Percentiles rank a stretch among this genome's conserved stretches.
phyloP scores from a whole-genome alignment of 2,329 filamentous ascomycete genomes.

The Aphanoascus verrucosus region DNA sequence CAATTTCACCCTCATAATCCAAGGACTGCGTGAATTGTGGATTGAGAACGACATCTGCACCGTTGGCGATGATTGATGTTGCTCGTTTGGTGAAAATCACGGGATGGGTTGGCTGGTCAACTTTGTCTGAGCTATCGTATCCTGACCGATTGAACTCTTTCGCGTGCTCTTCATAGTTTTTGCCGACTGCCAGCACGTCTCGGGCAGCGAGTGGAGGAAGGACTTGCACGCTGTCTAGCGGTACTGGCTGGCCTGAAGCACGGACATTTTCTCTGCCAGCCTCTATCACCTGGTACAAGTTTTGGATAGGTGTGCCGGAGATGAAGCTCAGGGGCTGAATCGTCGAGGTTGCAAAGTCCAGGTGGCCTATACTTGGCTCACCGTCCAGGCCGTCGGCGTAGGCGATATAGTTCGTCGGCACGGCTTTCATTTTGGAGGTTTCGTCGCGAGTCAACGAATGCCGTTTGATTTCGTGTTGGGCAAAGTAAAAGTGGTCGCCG shows the following conservation, averaged over 20 bases:
- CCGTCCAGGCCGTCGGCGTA: slow-evolving; percentile 20
- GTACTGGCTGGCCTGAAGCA: slow-evolving; percentile 25
- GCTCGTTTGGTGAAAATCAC: slow-evolving; percentile 38
- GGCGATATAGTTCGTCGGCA: slow-evolving; percentile 32
- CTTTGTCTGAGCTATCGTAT: slow-evolving; percentile 46
- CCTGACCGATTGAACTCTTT: slow-evolving; percentile 48
- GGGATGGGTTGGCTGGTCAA: slow-evolving; percentile 42
- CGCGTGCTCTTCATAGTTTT: slow-evolving; percentile 49
- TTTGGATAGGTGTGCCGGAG: slow-evolving; percentile 39
- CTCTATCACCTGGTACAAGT: slow-evolving; percentile 45
- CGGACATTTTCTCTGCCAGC: slow-evolving; percentile 34
- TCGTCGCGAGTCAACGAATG: not conserved
- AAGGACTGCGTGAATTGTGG: slow-evolving; percentile 39
- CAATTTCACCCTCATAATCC: slow-evolving; percentile 50
- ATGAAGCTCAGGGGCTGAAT: slow-evolving; percentile 38
- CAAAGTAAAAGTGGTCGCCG: not conserved
- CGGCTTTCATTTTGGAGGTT: not conserved
- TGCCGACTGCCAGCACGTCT: slow-evolving; percentile 47
- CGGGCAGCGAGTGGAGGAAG: slow-evolving; percentile 40
- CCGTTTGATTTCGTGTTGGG: not conserved
- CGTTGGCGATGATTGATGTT: slow-evolving; percentile 43
- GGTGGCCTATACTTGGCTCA: slow-evolving; percentile 33
- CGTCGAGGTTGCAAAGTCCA: slow-evolving; percentile 27
- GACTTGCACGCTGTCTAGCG: slow-evolving; percentile 32
- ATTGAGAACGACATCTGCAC: slow-evolving; percentile 40